phyloP scores from a whole-genome alignment of 1,139 yeast genomes.

The Candida sanyaensis region DNA sequence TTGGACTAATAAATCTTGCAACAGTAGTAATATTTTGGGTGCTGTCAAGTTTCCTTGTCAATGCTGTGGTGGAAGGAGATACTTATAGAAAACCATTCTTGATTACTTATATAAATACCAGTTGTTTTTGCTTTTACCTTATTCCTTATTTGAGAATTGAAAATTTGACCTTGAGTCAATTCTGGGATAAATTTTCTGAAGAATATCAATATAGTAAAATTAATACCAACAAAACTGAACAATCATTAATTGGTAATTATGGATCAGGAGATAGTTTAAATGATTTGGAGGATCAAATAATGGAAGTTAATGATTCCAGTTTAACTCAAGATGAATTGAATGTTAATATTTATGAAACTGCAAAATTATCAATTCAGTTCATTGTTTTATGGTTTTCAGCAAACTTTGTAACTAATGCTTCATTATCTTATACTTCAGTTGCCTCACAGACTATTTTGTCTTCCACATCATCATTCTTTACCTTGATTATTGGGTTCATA shows the following conservation, averaged over 20 bases:
- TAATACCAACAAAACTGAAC: conserved; percentile 13
- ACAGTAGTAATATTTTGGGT: conserved; percentile 89
- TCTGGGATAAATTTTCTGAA: conserved; percentile 20
- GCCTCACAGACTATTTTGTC: conserved; percentile 92
- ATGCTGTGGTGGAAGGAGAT: conserved; percentile 66
- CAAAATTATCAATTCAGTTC: conserved; percentile 72
- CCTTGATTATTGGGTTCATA: conserved; percentile 77
- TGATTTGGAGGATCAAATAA: conserved; percentile 4
- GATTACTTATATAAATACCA: conserved; percentile 88
- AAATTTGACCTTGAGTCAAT: conserved; percentile 20
- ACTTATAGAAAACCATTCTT: conserved; percentile 88
- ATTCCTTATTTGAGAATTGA: conserved; percentile 55
- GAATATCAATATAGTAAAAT: conserved; percentile 21
- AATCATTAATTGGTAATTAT: conserved; percentile 15
- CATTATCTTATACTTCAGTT: conserved; percentile 84
- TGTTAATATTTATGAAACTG: conserved; percentile 48
- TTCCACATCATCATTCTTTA: conserved; percentile 91
- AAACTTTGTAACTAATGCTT: conserved; percentile 84
- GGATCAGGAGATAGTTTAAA: conserved; percentile 18
- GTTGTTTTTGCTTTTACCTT: conserved; percentile 77
- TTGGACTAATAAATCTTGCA: conserved; percentile 71
- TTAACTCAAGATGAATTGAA: conserved; percentile 18
- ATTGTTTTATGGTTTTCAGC: conserved; percentile 89
- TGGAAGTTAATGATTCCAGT: conserved; percentile 11
- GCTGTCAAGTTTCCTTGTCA: conserved; percentile 76